A percentile compares a stretch with the other conserved stretches of the same genome.
Conservation (phyloP, 164 flowering plant species). For the Vitis amurensis region DNA sequence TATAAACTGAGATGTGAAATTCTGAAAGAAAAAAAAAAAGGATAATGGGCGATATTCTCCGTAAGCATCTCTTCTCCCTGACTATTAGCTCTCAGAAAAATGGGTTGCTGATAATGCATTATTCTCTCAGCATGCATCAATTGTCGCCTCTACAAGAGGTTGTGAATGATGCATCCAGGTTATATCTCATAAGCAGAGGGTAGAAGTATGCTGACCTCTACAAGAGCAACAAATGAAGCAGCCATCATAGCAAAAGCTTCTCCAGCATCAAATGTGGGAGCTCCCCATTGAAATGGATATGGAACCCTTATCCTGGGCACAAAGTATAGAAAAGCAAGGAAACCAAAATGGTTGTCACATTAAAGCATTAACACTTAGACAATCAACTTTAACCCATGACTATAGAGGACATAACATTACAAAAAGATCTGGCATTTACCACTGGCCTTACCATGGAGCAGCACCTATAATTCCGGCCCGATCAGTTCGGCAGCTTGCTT, state of each 20-base stretch:
- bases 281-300: conserved; percentile 94
- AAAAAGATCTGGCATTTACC: not conserved
- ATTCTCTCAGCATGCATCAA: too few species aligned
- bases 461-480: conserved; percentile 79
- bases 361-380: too few species aligned
- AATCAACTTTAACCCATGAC: not conserved
- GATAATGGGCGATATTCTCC: too few species aligned
- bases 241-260: conserved; percentile 96
- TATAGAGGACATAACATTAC: too few species aligned
- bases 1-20: too few species aligned
- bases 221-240: conserved; percentile 80
- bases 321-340: not conserved
- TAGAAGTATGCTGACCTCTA: conserved; percentile 55
- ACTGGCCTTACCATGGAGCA: conserved; percentile 75
- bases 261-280: conserved; percentile 89
- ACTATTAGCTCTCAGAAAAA: too few species aligned
- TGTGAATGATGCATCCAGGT: too few species aligned
- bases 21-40: too few species aligned
- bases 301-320: conserved; percentile 79
- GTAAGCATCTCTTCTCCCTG: too few species aligned
- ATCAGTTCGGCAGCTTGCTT: conserved; percentile 80
- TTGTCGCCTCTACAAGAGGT: too few species aligned
- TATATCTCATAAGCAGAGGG: not conserved
- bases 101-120: too few species aligned
- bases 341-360: not conserved